Conservation (phyloP, 441 rosid genomes). For the Theobroma grandiflorum region DNA sequence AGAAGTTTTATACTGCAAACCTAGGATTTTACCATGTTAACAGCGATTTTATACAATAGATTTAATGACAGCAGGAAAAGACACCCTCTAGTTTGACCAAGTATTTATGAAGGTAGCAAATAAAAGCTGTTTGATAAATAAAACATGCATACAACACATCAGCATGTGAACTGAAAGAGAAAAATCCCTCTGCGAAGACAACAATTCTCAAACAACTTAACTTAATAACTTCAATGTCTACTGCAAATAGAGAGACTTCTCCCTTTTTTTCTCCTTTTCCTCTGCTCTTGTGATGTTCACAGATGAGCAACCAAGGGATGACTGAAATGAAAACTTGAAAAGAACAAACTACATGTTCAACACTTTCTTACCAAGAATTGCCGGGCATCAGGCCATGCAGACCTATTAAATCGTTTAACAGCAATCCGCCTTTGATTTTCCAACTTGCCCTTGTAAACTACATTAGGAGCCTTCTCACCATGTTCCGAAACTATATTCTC, state of each 20-base stretch:
- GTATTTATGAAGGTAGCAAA: constrained; percentile 1
- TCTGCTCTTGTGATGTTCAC: not conserved
- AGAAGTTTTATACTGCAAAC: constrained; percentile 10
- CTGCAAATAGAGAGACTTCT: no score
- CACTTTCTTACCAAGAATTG: constrained; percentile 62
- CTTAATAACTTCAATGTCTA: not conserved
- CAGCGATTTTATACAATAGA: constrained; percentile 17
- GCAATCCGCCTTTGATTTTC: constrained; percentile 71
- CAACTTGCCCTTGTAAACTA: constrained; percentile 73
- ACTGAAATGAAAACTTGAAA: not conserved
- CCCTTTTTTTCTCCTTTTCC: not conserved
- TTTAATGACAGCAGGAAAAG: constrained; percentile 1
- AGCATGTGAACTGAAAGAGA: not conserved
- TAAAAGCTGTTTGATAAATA: not conserved
- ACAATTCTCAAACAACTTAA: not conserved
- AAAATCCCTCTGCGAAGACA: not conserved
- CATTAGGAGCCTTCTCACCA: constrained; percentile 82
- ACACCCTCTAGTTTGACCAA: not conserved
- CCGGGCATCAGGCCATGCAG: constrained; percentile 74
- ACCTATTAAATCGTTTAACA: constrained; percentile 71
- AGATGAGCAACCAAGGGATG: not conserved
- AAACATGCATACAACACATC: not conserved
- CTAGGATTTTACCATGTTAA: not conserved
- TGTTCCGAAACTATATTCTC: constrained; percentile 81
- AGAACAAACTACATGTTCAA: not conserved